Percentiles rank a stretch among this genome's conserved stretches.
phyloP scores from a whole-genome alignment of 2,329 filamentous ascomycete genomes.

The Diplodia seriata region DNA sequence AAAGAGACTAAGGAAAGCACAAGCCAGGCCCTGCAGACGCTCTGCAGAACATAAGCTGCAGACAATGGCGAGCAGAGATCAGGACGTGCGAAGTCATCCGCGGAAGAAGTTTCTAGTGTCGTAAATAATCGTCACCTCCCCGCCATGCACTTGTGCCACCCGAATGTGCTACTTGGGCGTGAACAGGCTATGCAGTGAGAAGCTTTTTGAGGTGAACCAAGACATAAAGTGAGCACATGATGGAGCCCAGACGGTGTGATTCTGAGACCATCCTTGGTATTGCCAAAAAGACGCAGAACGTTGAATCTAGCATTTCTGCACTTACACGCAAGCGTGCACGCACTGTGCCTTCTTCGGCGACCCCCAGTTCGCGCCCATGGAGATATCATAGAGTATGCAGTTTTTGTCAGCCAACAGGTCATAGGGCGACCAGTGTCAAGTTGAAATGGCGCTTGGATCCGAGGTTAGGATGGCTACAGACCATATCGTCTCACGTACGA shows the following conservation, averaged over 20 bases:
- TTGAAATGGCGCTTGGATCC: background rate
- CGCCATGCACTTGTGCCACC: background rate
- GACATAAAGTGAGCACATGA: too few species aligned
- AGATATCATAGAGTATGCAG: background rate
- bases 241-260: background rate
- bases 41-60: constrained; percentile 65
- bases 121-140: background rate
- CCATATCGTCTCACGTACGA: background rate
- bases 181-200: background rate
- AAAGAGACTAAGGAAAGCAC: constrained; percentile 78
- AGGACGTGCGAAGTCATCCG: background rate
- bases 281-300: background rate
- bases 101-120: background rate
- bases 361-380: background rate
- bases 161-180: background rate
- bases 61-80: background rate
- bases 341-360: background rate
- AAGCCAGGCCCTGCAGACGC: constrained; percentile 68
- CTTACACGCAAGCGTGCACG: background rate
- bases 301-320: background rate
- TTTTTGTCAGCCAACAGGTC: background rate
- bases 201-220: background rate
- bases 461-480: background rate
- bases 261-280: background rate
- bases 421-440: background rate